Evolutionary conservation across 169 alveolate genomes (phyloP).

Genomic region (Toxoplasma gondii): DNA sequence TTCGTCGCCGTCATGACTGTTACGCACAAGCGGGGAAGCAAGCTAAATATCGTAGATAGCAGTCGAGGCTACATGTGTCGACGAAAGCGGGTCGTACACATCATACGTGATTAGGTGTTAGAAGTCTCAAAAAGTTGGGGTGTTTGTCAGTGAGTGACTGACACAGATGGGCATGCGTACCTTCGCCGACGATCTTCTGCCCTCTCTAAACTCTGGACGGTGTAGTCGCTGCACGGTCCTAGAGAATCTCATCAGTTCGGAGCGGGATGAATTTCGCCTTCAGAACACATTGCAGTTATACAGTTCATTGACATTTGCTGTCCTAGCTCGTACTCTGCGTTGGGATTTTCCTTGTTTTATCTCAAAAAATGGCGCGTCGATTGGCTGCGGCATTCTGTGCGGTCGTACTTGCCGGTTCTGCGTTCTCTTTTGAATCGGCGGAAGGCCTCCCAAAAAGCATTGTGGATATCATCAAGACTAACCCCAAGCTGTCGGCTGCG

Average conservation of each 20-base stretch:
- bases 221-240: too few relatives aligned
- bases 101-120: too few relatives aligned
- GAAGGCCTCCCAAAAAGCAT: constrained; percentile 33
- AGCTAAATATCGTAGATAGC: too few relatives aligned
- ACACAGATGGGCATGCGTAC: not conserved
- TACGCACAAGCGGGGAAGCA: too few relatives aligned
- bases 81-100: too few relatives aligned
- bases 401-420: not conserved
- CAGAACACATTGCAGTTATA: not conserved
- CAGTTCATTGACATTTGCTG: not conserved
- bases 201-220: not conserved
- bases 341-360: not conserved
- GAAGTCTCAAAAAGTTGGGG: not conserved
- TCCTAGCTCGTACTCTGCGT: not conserved
- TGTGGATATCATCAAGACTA: constrained; percentile 59
- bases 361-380: not conserved
- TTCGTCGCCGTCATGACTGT: too few relatives aligned
- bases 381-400: not conserved
- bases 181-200: not conserved
- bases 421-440: not conserved
- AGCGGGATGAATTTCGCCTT: not conserved
- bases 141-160: not conserved
- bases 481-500: constrained; percentile 49
- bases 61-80: too few relatives aligned
- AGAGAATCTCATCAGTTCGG: not conserved